Conservation (phyloP, 139 green algal genomes). For the Chlorella ohadii region DNA sequence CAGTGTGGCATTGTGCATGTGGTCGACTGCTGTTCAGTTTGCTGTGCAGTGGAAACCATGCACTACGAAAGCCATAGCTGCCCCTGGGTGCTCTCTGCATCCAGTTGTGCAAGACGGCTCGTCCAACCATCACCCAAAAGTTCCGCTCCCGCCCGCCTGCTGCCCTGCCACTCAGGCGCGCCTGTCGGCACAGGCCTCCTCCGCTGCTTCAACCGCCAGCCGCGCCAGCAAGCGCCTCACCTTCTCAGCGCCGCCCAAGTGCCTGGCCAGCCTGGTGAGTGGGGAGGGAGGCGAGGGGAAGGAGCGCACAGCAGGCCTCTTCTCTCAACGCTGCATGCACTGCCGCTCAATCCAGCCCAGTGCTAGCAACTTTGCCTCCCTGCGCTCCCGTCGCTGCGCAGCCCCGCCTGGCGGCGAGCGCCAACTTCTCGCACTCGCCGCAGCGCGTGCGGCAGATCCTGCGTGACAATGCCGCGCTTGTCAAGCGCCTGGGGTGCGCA, state of each 20-base stretch:
- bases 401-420: not conserved
- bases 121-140: too few species aligned
- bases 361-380: not conserved
- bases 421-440: constrained; percentile 5
- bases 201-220: not conserved
- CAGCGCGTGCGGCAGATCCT: constrained; percentile 31
- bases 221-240: constrained; percentile 15
- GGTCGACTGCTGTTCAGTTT: too few species aligned
- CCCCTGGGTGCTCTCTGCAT: too few species aligned
- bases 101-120: too few species aligned
- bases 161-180: not conserved
- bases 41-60: too few species aligned
- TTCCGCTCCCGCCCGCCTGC: not conserved
- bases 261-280: constrained; percentile 2
- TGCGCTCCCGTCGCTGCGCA: not conserved
- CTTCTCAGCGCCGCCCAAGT: constrained; percentile 21
- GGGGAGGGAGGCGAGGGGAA: too few species aligned
- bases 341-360: too few species aligned
- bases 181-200: not conserved
- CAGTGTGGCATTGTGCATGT: too few species aligned
- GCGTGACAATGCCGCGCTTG: constrained; percentile 5
- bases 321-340: too few species aligned
- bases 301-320: too few species aligned
- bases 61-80: too few species aligned
- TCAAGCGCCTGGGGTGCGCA: constrained; percentile 21